Base-by-base conservation (phyloP, 176 grass and related monocot species). In the Triticum monococcum region DNA sequence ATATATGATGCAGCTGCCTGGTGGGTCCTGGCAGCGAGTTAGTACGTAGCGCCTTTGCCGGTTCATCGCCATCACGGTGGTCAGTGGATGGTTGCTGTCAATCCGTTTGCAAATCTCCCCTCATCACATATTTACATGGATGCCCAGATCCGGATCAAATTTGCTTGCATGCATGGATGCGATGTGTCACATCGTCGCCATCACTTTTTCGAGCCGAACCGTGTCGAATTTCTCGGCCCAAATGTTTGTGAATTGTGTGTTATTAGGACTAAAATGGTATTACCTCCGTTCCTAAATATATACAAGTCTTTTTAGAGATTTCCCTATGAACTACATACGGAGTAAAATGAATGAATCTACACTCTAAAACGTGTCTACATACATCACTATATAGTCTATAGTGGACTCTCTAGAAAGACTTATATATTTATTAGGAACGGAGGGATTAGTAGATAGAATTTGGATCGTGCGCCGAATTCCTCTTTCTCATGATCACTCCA, bases 81-180 rank as follows among this genome's bases (percentile, higher is more conserved):
- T 77, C 76, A 46, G 83, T 89, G 62, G 63, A 86, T 89, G 83
- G 70, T 62, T 62, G 83, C 85, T 78, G 81, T 14, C 62, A 69
- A 81, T 86, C 23, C 61, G 60, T 69, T 46, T 48, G 68, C 46
- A 6, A 33, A 89, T 81, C 57, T 59, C 22, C 35, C n/a, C 80
- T 23, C 32, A 8, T 43, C 12, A 83, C 48, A 40, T 20, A 79
- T 84, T 74, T 86, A 20, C 52, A 1, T 56, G 33, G 33, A 35
- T 35, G 33, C 61, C 59, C 77, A 8, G 45, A 81, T 85, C 26
- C 1, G 35, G 52, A 63, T 70, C 62, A 50, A 28, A n/a, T 70
- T 52, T 50, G 48, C 88, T 86, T 50, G 48, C 88, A 89, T 86
- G 88, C n/a, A n/a, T n/a, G n/a, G n/a, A n/a, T n/a, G n/a, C n/a